These are phyloP conservation scores for Stachybotrys echinatus DNA, from an alignment of 2,329 filamentous ascomycete species.

Conservation along the genomic window DNA sequence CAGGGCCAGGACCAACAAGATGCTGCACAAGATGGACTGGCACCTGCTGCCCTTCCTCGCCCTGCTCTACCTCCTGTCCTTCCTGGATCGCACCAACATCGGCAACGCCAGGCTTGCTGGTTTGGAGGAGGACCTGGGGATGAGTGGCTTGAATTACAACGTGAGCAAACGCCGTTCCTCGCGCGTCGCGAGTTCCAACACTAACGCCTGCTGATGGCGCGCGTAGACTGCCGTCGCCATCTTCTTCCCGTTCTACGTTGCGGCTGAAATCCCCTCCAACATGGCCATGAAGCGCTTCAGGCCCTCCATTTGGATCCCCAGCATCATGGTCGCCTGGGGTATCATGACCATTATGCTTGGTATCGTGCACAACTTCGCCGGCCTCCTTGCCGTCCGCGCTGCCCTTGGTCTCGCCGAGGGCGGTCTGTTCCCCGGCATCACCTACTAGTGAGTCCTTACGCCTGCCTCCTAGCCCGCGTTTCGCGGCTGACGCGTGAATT, in stretches of 20 bases:
- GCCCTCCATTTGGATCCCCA: slow-evolving; percentile 46
- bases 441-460: slow-evolving; percentile 39
- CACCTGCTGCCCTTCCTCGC: slow-evolving; percentile 55
- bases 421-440: slow-evolving; percentile 57
- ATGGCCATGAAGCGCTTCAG: slow-evolving; percentile 49
- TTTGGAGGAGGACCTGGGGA: slow-evolving; percentile 28
- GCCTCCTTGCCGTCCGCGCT: slow-evolving; percentile 42
- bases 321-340: slow-evolving; percentile 49
- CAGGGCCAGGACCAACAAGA: slow-evolving; percentile 35
- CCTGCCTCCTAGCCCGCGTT: neutral
- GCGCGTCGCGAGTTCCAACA: neutral
- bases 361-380: slow-evolving; percentile 41
- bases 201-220: slow-evolving; percentile 4
- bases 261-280: slow-evolving; percentile 51
- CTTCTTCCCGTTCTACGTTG: slow-evolving; percentile 49
- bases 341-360: slow-evolving; percentile 42
- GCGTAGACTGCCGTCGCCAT: slow-evolving; percentile 39
- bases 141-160: slow-evolving; percentile 28
- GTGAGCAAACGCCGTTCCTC: slow-evolving; percentile 11
- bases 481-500: neutral
- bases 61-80: slow-evolving; percentile 52
- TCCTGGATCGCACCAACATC: slow-evolving; percentile 35
- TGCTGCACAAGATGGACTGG: slow-evolving; percentile 49
- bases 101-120: slow-evolving; percentile 58
- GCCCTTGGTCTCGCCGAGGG: slow-evolving; percentile 47